Evolutionary conservation across 306 rosid species (phyloP).

Genomic region (Vicia sativa): DNA sequence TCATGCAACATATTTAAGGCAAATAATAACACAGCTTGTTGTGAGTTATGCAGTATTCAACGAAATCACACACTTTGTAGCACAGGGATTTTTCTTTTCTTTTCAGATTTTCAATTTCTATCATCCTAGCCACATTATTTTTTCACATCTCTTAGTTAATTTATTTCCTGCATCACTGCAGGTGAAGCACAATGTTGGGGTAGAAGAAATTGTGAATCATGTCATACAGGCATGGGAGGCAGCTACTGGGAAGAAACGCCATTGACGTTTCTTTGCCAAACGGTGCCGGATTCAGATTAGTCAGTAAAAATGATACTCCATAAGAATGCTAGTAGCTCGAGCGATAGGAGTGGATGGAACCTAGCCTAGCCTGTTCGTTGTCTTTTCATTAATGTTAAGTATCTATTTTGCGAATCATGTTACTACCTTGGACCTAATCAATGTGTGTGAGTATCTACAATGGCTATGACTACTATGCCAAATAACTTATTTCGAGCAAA

Average conservation of each 20-base stretch:
- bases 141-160: neutral
- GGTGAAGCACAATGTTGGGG: conserved; percentile 88
- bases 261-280: conserved; percentile 35
- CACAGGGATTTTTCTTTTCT: neutral
- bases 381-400: conserved; percentile 8
- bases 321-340: neutral
- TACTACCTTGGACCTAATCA: neutral
- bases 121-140: neutral
- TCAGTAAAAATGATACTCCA: neutral
- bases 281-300: neutral
- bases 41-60: neutral
- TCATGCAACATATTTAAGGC: neutral
- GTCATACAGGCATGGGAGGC: conserved; percentile 72
- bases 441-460: neutral
- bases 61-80: neutral
- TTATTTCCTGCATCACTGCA: conserved; percentile 46
- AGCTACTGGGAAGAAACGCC: conserved; percentile 73
- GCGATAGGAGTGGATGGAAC: neutral
- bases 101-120: conserved; percentile 1
- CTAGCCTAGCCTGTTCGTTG: neutral
- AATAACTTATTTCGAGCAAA: neutral
- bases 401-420: conserved; percentile 4
- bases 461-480: neutral
- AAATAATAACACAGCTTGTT: neutral
- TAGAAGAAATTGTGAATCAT: conserved; percentile 75